These are phyloP conservation scores for Polygonum aviculare DNA, from an alignment of 148 eudicot genomes.

Conservation along the genomic window DNA sequence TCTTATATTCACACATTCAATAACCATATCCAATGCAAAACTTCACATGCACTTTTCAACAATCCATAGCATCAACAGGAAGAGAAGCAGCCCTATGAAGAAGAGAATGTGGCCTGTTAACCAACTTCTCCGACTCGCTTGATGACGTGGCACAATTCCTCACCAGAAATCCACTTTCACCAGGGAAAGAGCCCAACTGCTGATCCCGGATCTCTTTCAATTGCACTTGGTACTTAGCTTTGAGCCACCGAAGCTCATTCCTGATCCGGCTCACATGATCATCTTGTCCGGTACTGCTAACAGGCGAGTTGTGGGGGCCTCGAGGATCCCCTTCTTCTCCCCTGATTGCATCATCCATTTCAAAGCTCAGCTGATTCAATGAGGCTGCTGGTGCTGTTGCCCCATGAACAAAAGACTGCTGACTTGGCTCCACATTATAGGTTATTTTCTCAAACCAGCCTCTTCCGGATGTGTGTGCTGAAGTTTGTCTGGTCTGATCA, in stretches of 20 bases:
- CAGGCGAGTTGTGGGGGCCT: constrained; percentile 25
- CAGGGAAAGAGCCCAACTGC: constrained; percentile 16
- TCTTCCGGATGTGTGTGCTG: constrained; percentile 44
- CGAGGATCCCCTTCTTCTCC: constrained; percentile 16
- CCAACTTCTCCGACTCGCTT: constrained; percentile 31
- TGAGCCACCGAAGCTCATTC: constrained; percentile 44
- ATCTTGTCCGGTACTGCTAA: constrained; percentile 16
- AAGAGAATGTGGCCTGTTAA: constrained; percentile 38
- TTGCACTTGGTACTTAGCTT: constrained; percentile 47
- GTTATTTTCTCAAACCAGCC: constrained; percentile 88
- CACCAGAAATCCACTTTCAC: background rate
- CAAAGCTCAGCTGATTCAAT: constrained; percentile 17
- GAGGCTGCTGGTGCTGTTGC: constrained; percentile 20
- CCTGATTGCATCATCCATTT: constrained; percentile 17
- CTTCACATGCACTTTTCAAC: constrained; percentile 14
- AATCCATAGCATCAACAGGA: constrained; percentile 65
- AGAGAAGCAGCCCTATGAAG: constrained; percentile 67
- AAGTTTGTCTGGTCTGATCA: constrained; percentile 23
- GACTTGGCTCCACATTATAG: constrained; percentile 35
- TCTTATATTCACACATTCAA: background rate
- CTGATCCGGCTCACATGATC: constrained; percentile 30
- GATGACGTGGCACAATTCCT: constrained; percentile 15
- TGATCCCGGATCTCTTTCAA: constrained; percentile 35
- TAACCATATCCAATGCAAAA: constrained; percentile 2
- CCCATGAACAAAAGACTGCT: constrained; percentile 24